Percentiles rank a stretch among this genome's conserved stretches.
Evolutionary conservation across 2,329 filamentous ascomycete species (phyloP).

Genomic region (Rosellinia necatrix): DNA sequence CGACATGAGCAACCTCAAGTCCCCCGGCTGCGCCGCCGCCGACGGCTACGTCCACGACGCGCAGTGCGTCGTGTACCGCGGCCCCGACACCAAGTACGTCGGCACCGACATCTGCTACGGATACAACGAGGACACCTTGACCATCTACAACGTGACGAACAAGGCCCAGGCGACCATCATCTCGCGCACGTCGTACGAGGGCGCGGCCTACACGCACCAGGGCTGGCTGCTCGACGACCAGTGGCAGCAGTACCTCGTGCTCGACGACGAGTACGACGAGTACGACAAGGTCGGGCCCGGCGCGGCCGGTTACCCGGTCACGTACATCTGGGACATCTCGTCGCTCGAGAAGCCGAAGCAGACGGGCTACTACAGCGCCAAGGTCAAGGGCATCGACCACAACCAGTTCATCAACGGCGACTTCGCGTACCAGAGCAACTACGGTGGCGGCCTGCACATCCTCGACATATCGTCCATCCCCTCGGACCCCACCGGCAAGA

Average conservation of each 20-base stretch:
- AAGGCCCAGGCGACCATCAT: conserved; percentile 49
- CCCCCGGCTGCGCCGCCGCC: conserved; percentile 56
- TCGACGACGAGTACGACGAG: conserved; percentile 57
- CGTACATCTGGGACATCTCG: conserved; percentile 53
- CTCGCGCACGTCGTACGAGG: conserved; percentile 57
- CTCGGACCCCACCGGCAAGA: conserved; percentile 37
- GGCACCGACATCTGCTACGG: conserved; percentile 59
- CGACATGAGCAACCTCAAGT: conserved; percentile 56
- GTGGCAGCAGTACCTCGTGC: conserved; percentile 45
- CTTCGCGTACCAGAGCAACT: conserved; percentile 50
- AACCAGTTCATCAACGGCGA: conserved; percentile 48
- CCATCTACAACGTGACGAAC: conserved; percentile 55
- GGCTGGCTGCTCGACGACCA: conserved; percentile 52
- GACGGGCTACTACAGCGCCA: conserved; percentile 47
- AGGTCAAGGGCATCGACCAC: conserved; percentile 47
- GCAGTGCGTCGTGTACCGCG: conserved; percentile 61
- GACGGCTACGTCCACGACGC: conserved; percentile 67
- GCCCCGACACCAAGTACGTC: conserved; percentile 51
- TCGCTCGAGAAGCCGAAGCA: conserved; percentile 46
- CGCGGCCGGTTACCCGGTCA: conserved; percentile 46
- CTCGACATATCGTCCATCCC: conserved; percentile 42
- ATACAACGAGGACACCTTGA: conserved; percentile 58
- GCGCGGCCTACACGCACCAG: conserved; percentile 60
- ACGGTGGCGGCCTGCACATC: conserved; percentile 47
- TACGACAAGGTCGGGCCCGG: conserved; percentile 44